Conservation (phyloP, 768 basidiomycete species). For the Hortiboletus campestris region DNA sequence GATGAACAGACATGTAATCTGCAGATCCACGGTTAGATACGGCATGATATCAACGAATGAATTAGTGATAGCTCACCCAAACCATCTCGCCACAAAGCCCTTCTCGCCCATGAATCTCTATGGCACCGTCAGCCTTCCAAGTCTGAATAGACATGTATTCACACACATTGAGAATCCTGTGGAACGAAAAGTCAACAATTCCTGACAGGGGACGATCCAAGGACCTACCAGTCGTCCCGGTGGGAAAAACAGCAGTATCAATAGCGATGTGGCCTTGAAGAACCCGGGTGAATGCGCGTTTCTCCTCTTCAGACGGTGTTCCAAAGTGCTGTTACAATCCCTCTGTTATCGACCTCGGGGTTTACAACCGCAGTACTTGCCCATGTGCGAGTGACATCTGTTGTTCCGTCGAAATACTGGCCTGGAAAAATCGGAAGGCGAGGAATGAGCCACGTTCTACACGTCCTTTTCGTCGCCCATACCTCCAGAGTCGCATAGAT, state of each 20-base stretch:
- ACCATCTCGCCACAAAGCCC: constrained; percentile 82
- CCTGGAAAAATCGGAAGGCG: constrained; percentile 34
- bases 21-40: not conserved
- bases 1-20: constrained; percentile 55
- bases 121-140: not conserved
- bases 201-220: not conserved
- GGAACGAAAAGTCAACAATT: not conserved
- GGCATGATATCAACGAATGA: not conserved
- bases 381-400: constrained; percentile 90
- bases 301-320: constrained; percentile 76
- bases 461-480: not conserved
- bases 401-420: constrained; percentile 92
- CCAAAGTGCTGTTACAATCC: constrained; percentile 74
- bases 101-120: constrained; percentile 81
- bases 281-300: constrained; percentile 87
- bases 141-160: not conserved
- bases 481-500: constrained; percentile 89
- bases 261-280: constrained; percentile 90
- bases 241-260: constrained; percentile 81
- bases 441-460: not conserved
- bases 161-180: constrained; percentile 57
- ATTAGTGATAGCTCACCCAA: constrained; percentile 50
- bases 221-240: constrained; percentile 65
- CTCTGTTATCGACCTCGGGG: not conserved
- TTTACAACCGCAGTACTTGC: constrained; percentile 37